Conservation (phyloP, 805 yeast species). For the Candida tibetensis region DNA sequence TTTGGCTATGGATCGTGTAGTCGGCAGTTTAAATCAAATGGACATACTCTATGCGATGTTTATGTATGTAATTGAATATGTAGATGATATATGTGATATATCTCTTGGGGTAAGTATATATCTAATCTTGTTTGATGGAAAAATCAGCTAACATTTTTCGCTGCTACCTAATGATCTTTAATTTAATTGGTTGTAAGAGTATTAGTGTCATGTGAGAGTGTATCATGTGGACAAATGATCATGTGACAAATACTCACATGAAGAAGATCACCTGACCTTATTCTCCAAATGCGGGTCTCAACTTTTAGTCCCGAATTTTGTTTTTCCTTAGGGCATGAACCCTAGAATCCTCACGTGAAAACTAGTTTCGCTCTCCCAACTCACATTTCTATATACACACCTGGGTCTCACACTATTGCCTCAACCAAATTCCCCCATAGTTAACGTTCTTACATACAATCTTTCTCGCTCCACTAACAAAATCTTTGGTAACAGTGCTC, state of each 20-base stretch:
- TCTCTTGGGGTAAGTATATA: neutral
- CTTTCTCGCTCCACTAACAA: neutral
- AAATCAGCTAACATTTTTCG: constrained; percentile 13
- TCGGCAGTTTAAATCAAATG: too few species aligned
- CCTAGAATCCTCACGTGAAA: constrained; percentile 3
- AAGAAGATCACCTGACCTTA: neutral
- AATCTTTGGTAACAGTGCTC: neutral
- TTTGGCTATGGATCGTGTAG: too few species aligned
- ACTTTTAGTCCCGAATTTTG: too few species aligned
- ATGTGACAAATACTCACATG: too few species aligned
- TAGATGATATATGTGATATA: neutral
- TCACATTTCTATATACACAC: constrained; percentile 1
- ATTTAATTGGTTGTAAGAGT: too few species aligned
- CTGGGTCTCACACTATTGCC: constrained; percentile 3
- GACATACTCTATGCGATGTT: neutral
- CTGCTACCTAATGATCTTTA: constrained; percentile 7
- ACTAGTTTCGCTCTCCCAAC: neutral
- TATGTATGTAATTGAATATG: neutral
- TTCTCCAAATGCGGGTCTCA: too few species aligned
- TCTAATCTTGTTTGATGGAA: neutral
- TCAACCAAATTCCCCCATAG: constrained; percentile 3
- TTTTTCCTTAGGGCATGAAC: constrained; percentile 3
- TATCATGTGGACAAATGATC: too few species aligned
- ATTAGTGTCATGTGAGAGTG: too few species aligned
- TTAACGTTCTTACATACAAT: neutral